These are phyloP conservation scores for Magnolia sinica DNA, from an alignment of 164 flowering plant species.

Conservation along the genomic window DNA sequence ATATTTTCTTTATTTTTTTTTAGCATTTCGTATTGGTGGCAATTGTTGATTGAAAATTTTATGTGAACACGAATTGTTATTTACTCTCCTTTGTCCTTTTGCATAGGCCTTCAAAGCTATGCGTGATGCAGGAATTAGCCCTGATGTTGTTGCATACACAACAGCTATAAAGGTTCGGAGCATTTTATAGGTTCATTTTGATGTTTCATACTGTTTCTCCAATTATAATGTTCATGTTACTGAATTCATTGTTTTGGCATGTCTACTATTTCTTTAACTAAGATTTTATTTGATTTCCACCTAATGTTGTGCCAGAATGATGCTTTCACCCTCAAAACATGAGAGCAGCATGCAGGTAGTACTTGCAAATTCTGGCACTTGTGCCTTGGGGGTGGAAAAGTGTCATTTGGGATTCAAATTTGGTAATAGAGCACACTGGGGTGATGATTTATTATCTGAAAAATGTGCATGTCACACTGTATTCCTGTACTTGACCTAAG, in stretches of 20 bases:
- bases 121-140: constrained; percentile 56
- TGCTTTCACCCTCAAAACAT: too few species aligned
- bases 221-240: background rate
- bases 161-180: constrained; percentile 72
- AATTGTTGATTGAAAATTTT: background rate
- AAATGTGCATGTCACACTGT: background rate
- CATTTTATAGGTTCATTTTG: constrained; percentile 2
- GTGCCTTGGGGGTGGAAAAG: too few species aligned
- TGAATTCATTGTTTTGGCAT: background rate
- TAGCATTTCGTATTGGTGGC: too few species aligned
- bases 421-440: too few species aligned
- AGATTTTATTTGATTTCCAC: too few species aligned
- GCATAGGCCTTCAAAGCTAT: constrained; percentile 64
- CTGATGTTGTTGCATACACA: constrained; percentile 86
- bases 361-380: too few species aligned
- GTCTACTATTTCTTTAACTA: background rate
- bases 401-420: too few species aligned
- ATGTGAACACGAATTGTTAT: background rate
- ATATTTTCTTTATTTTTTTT: too few species aligned
- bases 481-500: background rate
- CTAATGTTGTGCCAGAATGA: too few species aligned
- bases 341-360: too few species aligned
- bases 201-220: background rate
- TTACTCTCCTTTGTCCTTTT: background rate
- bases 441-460: background rate